Percentiles rank a stretch among this genome's conserved stretches.
These are phyloP conservation scores for Chiua virens DNA, from an alignment of 768 basidiomycete genomes.

Conservation along the genomic window DNA sequence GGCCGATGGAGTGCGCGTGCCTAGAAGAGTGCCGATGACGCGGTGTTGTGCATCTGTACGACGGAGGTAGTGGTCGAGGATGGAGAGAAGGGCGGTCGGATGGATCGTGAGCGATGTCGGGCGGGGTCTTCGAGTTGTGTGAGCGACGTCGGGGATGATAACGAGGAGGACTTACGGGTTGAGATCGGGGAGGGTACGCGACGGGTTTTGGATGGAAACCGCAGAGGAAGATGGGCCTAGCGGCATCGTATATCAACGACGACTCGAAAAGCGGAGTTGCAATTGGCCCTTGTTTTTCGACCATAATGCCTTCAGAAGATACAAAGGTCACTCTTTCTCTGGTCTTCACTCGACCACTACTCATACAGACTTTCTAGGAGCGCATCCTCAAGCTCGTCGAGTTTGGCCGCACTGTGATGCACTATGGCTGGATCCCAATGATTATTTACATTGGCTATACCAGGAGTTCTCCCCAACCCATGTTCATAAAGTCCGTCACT, in stretches of 20 bases:
- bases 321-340: constrained; percentile 58
- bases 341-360: not conserved
- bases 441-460: constrained; percentile 96
- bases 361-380: constrained; percentile 44
- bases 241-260: constrained; percentile 37
- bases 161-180: constrained; percentile 33
- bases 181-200: constrained; percentile 28
- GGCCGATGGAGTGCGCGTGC: constrained; percentile 60
- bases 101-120: constrained; percentile 80
- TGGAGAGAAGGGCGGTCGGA: constrained; percentile 89
- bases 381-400: constrained; percentile 80
- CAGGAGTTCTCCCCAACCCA: constrained; percentile 89
- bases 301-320: constrained; percentile 85
- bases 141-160: not conserved
- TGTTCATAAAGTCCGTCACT: constrained; percentile 88
- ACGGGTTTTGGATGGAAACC: constrained; percentile 37
- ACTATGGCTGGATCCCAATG: constrained; percentile 95
- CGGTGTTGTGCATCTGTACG: constrained; percentile 78
- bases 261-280: constrained; percentile 28
- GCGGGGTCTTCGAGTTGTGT: constrained; percentile 49
- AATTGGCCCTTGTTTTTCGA: constrained; percentile 18
- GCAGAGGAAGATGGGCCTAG: constrained; percentile 49
- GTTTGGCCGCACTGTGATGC: constrained; percentile 78
- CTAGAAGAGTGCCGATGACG: constrained; percentile 94
- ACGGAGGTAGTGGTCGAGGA: constrained; percentile 95